Evolutionary conservation across 1,284 basidiomycete species (phyloP), one percentile per base, ranked within the genome.

Genomic region (Leccinum griseonigrum): DNA sequence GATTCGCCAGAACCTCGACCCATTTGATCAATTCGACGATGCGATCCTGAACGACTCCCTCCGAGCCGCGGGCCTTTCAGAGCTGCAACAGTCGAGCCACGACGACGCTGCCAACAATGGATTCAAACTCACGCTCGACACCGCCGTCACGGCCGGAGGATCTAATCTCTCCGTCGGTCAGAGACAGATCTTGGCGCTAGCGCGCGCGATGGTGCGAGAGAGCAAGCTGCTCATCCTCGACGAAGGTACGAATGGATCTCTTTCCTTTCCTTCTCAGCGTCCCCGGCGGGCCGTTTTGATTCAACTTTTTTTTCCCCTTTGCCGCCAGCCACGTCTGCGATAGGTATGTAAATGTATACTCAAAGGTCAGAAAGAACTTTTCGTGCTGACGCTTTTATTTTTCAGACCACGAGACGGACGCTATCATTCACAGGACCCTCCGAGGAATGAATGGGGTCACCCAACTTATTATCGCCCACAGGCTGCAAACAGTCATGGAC

Each of bases 21-120:
- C 91, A 0, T 94, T 93, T 71, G 83, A 81, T 6, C 82, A 88
- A 69, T 81, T 86, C 69, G 88, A 91, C 58, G 91, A 94, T 70
- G 82, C 82, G 2, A 76, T 75, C 3, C 74, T 88, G 50, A 84
- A 85, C 62, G 76, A 76, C 59, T 83, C 85, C 4, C 72, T 88
- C 2, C 79, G 80, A 13, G 76, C 84, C 22, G 80, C 85, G 7
- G 85, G 85, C 1, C 72, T 87, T 1, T 83, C 80, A 66, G 76
- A 82, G 4, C 69, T 86, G 4, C 84, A 85, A 66, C 76, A 64
- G 46, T 81, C 84, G 67, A 73, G 22, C 48, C 34, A 36, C 6
- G 14, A 36, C 34, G 34, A 9, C 8, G 9, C 29, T 29, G 8
- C 1, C 29, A 31, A 31, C 31, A 31, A 43, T n/a, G 40, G 40